Percentiles rank a stretch among this genome's conserved stretches.
phyloP scores from a whole-genome alignment of 768 basidiomycete genomes.

The Rhodotorula paludigena region DNA sequence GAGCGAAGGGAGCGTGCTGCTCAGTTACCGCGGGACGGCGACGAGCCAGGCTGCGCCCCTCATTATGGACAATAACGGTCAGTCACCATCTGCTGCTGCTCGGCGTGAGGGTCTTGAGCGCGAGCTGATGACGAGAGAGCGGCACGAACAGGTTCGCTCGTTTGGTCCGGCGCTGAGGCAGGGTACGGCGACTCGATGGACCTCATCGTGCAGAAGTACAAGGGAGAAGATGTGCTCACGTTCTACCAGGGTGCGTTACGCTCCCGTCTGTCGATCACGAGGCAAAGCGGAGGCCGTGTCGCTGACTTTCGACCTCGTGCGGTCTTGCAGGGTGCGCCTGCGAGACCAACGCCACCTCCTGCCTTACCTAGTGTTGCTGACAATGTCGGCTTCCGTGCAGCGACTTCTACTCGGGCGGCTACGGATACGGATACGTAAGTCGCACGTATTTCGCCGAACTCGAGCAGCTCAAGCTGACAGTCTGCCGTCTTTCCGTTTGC shows the following conservation, averaged over 20 bases:
- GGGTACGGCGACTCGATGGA: conserved; percentile 41
- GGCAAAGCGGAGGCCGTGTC: background rate
- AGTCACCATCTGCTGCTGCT: too few species aligned
- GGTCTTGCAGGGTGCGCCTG: too few species aligned
- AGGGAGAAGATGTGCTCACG: conserved; percentile 38
- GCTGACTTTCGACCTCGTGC: too few species aligned
- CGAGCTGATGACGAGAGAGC: background rate
- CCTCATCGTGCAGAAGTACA: conserved; percentile 31
- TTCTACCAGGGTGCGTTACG: conserved; percentile 40
- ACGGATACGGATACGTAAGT: conserved; percentile 30
- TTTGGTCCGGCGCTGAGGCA: conserved; percentile 11
- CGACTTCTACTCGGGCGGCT: conserved; percentile 31
- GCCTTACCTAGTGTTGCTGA: background rate
- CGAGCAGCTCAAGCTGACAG: background rate
- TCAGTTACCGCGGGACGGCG: conserved; percentile 15
- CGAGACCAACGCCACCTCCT: too few species aligned
- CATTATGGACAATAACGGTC: conserved; percentile 17
- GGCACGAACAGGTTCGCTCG: background rate
- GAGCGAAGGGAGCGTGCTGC: background rate
- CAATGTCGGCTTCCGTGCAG: background rate
- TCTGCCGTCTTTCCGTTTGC: background rate
- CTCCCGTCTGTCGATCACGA: background rate
- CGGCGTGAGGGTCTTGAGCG: too few species aligned
- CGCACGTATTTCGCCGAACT: background rate
- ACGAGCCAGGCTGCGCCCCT: conserved; percentile 3